Evolutionary conservation across 1,139 yeast species (phyloP).

Genomic region (Yamadazyma sp.): DNA sequence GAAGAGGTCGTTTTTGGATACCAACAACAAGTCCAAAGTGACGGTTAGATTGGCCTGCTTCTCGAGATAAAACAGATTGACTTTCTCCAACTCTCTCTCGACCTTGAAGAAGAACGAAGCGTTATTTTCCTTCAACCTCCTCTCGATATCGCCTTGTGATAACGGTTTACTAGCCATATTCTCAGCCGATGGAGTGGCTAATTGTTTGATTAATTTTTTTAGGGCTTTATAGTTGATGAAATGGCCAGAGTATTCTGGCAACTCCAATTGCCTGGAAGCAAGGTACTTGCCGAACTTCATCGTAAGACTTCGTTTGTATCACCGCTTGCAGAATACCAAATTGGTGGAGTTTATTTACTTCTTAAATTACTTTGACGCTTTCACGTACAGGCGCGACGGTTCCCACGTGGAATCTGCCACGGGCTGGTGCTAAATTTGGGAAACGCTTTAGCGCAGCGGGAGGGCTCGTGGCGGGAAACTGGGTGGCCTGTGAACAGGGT

Average conservation of each 20-base stretch:
- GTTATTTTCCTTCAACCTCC: constrained; percentile 80
- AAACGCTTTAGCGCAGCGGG: background rate
- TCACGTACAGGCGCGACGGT: background rate
- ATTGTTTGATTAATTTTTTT: constrained; percentile 73
- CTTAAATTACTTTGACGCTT: background rate
- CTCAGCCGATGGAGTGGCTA: constrained; percentile 44
- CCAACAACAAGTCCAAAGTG: constrained; percentile 71
- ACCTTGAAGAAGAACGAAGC: constrained; percentile 90
- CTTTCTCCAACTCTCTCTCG: constrained; percentile 93
- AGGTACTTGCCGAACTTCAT: constrained; percentile 95
- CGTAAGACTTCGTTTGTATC: too few relatives aligned
- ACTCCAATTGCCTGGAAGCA: constrained; percentile 89
- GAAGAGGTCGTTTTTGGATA: constrained; percentile 65
- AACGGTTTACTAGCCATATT: constrained; percentile 15
- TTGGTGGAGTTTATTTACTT: background rate
- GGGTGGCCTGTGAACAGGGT: too few relatives aligned
- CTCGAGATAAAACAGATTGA: constrained; percentile 82
- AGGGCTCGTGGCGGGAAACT: background rate
- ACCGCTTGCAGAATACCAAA: background rate
- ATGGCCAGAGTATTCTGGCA: constrained; percentile 91
- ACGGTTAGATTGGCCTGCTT: constrained; percentile 85
- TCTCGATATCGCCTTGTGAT: constrained; percentile 44
- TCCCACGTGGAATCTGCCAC: constrained; percentile 2
- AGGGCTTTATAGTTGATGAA: constrained; percentile 93
- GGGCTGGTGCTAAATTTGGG: too few relatives aligned